Conservation (phyloP, 306 rosid species). For the Albizia julibrissin region DNA sequence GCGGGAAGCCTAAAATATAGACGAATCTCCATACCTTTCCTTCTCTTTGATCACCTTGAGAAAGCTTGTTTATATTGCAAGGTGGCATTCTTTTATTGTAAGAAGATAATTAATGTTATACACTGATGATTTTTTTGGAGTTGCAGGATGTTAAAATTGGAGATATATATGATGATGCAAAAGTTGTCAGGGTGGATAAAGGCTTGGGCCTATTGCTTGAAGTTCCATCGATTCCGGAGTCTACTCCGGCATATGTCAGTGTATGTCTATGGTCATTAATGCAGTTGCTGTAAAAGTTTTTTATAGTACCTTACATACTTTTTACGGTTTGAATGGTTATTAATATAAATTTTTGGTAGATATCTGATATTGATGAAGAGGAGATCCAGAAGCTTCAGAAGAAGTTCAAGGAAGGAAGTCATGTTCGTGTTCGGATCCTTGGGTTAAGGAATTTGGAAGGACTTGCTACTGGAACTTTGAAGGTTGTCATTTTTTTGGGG, state of each 20-base stretch:
- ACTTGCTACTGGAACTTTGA: slow-evolving; percentile 83
- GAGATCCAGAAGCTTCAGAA: slow-evolving; percentile 77
- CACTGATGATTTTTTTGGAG: slow-evolving; percentile 29
- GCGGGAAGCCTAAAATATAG: neutral
- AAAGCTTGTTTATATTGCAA: slow-evolving; percentile 14
- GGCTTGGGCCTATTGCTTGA: slow-evolving; percentile 83
- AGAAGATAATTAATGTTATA: slow-evolving; percentile 23
- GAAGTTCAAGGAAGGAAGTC: slow-evolving; percentile 83
- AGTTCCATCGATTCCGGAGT: slow-evolving; percentile 64
- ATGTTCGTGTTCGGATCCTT: slow-evolving; percentile 78
- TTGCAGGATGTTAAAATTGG: slow-evolving; percentile 80
- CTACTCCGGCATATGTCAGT: slow-evolving; percentile 81
- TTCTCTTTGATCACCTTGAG: neutral
- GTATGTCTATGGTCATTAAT: slow-evolving; percentile 51
- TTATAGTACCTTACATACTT: slow-evolving; percentile 3
- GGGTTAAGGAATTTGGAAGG: slow-evolving; percentile 94
- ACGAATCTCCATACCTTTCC: neutral
- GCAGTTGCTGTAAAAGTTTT: slow-evolving; percentile 16
- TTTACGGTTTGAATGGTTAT: slow-evolving; percentile 17
- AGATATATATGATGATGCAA: slow-evolving; percentile 75
- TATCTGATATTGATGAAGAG: slow-evolving; percentile 79
- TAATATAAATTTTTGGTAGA: slow-evolving; percentile 47
- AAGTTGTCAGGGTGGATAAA: slow-evolving; percentile 85
- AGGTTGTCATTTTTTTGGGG: slow-evolving; percentile 50
- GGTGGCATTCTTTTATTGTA: slow-evolving; percentile 3